Evolutionary conservation across 306 rosid species (phyloP).

Genomic region (Medicago arabica): DNA sequence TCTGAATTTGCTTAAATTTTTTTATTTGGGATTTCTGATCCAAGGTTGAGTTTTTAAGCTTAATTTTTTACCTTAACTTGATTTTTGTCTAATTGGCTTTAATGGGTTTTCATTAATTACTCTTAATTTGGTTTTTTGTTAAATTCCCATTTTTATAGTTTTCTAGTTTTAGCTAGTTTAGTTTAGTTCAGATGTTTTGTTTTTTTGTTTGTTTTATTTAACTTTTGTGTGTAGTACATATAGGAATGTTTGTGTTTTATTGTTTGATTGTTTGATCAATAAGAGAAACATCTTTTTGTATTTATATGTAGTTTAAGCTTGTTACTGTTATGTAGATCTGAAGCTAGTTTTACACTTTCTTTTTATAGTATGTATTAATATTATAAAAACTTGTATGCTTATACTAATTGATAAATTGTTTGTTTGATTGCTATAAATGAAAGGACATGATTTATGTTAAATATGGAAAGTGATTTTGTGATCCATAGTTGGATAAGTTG

Average conservation of each 20-base stretch:
- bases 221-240: not conserved
- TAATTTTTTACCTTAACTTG: constrained; percentile 14
- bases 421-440: no score
- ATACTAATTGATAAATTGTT: no score
- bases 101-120: constrained; percentile 22
- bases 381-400: no score
- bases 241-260: constrained; percentile 8
- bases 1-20: constrained; percentile 6
- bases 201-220: constrained; percentile 23
- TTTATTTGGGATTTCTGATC: not conserved
- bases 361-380: not conserved
- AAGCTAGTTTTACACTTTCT: constrained; percentile 26
- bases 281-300: not conserved
- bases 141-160: not conserved
- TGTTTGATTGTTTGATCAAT: constrained; percentile 7
- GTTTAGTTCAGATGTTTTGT: not conserved
- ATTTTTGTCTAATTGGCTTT: not conserved
- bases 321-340: constrained; percentile 44
- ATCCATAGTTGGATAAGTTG: constrained; percentile 19
- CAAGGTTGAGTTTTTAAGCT: constrained; percentile 27
- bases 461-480: constrained; percentile 33
- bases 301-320: constrained; percentile 29
- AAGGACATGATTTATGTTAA: constrained; percentile 20
- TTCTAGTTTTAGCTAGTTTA: constrained; percentile 21
- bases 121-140: not conserved